Conservation (phyloP, 208 protist genomes). For the Acanthamoeba healyi region DNA sequence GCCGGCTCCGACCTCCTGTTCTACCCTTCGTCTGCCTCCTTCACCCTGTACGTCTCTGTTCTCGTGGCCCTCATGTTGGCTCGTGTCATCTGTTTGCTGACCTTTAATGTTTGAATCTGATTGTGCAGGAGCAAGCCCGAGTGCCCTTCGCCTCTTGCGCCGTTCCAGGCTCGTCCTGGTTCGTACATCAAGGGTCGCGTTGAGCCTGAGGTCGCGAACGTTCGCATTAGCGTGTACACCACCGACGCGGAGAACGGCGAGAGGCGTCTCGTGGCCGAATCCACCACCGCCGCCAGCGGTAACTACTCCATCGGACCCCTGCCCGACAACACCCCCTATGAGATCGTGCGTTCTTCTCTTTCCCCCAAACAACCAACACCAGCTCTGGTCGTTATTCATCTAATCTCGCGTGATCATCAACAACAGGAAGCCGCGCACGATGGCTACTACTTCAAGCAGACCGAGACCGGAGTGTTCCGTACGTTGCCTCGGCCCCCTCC, state of each 20-base stretch:
- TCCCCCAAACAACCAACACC: no score
- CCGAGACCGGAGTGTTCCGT: conserved; percentile 18
- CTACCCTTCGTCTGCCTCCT: conserved; percentile 4
- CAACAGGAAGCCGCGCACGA: conserved; percentile 61
- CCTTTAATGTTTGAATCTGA: no score
- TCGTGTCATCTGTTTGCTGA: no score
- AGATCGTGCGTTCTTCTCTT: conserved; percentile 51
- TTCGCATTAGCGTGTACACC: neutral
- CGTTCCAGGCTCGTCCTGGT: conserved; percentile 52
- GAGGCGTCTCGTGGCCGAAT: neutral
- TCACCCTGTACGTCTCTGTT: neutral
- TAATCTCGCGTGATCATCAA: neutral
- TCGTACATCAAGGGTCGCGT: conserved; percentile 34
- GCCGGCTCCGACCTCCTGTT: conserved; percentile 41
- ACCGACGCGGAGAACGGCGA: neutral
- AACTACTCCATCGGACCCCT: conserved; percentile 55
- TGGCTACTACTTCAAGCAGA: conserved; percentile 58
- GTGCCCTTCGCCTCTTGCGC: conserved; percentile 24
- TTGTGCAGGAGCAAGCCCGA: conserved; percentile 20
- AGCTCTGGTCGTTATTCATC: neutral
- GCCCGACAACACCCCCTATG: neutral
- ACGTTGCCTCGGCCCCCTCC: neutral
- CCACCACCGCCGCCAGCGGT: neutral
- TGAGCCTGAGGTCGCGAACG: neutral
- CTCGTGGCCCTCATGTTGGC: neutral